A percentile compares a stretch with the other conserved stretches of the same genome.
Evolutionary conservation across 371 early-diverging fungal genomes (phyloP).

Genomic region (Globomyces sp.): DNA sequence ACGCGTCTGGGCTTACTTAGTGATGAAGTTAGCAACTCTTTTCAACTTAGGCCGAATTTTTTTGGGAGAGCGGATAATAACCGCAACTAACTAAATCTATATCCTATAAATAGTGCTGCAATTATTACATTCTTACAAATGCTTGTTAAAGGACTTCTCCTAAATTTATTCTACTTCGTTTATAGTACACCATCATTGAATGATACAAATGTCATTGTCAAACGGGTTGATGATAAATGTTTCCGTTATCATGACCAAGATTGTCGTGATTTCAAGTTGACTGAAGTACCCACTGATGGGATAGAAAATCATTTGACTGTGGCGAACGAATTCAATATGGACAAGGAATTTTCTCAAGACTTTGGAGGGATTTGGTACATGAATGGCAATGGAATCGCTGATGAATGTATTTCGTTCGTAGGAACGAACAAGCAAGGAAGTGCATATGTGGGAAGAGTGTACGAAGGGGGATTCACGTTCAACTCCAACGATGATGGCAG

Average conservation of each 20-base stretch:
- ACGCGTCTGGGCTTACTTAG: no score
- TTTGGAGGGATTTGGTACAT: conserved; percentile 20
- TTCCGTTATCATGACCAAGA: conserved; percentile 21
- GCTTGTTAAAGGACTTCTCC: no score
- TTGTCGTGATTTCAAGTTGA: conserved; percentile 19
- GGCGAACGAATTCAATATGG: neutral
- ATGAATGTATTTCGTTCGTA: conserved; percentile 21
- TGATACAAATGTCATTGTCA: no score
- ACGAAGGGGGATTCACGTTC: conserved; percentile 19
- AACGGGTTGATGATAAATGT: neutral
- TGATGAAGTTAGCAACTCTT: no score
- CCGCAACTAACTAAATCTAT: no score
- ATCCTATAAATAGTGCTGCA: no score
- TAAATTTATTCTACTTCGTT: no score
- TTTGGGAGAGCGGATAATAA: no score
- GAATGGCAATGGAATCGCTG: conserved; percentile 22
- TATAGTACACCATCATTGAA: no score
- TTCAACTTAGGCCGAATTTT: no score
- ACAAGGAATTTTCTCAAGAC: conserved; percentile 1
- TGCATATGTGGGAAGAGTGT: conserved; percentile 3
- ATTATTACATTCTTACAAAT: no score
- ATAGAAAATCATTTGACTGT: conserved; percentile 12
- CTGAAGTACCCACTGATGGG: neutral
- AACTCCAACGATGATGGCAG: conserved; percentile 10
- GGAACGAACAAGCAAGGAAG: neutral